phyloP scores from a whole-genome alignment of 108 stramenopile species.

The Fistulifera pelliculosa region DNA sequence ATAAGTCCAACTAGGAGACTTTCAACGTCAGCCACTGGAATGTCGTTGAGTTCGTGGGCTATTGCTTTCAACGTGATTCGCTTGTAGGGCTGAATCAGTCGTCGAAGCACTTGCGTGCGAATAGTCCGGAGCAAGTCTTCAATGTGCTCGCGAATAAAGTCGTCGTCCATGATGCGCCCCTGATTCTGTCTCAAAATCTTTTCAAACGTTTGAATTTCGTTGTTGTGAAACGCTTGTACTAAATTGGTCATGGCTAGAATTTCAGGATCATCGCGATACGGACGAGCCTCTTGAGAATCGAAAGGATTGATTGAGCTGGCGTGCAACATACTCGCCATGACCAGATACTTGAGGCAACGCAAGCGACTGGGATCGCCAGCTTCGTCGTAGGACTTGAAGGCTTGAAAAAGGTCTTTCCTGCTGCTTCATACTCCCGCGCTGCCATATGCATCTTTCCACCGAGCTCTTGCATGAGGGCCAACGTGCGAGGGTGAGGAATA shows the following conservation, averaged over 20 bases:
- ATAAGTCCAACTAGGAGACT: constrained; percentile 78
- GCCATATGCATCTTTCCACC: constrained; percentile 93
- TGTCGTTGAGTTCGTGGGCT: constrained; percentile 76
- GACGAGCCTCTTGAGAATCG: constrained; percentile 88
- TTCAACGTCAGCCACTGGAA: constrained; percentile 79
- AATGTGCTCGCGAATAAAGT: constrained; percentile 80
- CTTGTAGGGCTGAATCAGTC: constrained; percentile 81
- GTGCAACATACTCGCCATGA: constrained; percentile 90
- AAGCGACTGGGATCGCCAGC: constrained; percentile 83
- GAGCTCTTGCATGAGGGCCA: constrained; percentile 86
- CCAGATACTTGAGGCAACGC: constrained; percentile 84
- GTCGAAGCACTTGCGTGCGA: constrained; percentile 80
- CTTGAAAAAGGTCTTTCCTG: constrained; percentile 81
- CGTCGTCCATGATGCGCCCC: constrained; percentile 85
- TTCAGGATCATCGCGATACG: constrained; percentile 89
- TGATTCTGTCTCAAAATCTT: constrained; percentile 66
- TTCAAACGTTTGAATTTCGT: constrained; percentile 75
- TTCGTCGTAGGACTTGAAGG: constrained; percentile 94
- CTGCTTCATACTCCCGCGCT: constrained; percentile 66
- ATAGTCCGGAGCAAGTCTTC: constrained; percentile 85
- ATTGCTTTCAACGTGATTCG: constrained; percentile 72
- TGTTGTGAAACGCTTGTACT: constrained; percentile 81
- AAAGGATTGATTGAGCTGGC: constrained; percentile 89
- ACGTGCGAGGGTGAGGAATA: constrained; percentile 86
- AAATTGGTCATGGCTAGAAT: constrained; percentile 91